These are phyloP conservation scores for Dalbergia oliveri DNA, from an alignment of 306 rosid species.

Conservation along the genomic window DNA sequence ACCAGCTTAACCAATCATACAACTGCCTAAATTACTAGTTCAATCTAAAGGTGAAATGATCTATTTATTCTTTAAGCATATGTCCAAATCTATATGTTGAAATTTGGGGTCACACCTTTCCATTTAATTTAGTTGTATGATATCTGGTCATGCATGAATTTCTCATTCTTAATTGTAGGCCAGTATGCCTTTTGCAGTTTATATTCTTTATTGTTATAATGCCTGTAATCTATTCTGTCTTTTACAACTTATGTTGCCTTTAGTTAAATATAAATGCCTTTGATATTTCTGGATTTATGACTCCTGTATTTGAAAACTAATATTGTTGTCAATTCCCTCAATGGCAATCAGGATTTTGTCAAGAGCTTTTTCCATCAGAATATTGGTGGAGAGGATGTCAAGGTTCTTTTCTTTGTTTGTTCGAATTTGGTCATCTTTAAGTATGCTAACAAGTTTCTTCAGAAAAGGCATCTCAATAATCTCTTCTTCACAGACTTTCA, in stretches of 20 bases:
- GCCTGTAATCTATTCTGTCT: background rate
- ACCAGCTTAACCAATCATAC: conserved; percentile 4
- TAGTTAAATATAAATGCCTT: conserved; percentile 14
- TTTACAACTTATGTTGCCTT: conserved; percentile 25
- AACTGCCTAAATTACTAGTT: conserved; percentile 5
- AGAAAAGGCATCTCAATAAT: conserved; percentile 34
- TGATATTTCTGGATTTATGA: background rate
- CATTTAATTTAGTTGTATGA: conserved; percentile 17
- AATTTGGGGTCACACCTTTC: background rate
- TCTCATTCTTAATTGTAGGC: conserved; percentile 20
- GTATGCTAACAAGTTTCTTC: conserved; percentile 21
- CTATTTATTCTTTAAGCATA: background rate
- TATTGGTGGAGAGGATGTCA: conserved; percentile 87
- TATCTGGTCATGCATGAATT: conserved; percentile 11
- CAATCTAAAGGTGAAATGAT: conserved; percentile 9
- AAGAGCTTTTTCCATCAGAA: conserved; percentile 72
- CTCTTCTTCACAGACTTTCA: conserved; percentile 58
- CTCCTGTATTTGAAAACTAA: conserved; percentile 41
- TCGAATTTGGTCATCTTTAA: conserved; percentile 25
- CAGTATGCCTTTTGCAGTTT: background rate
- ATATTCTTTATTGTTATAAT: background rate
- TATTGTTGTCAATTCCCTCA: conserved; percentile 34
- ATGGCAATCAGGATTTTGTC: conserved; percentile 71
- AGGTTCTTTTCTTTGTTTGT: conserved; percentile 65
- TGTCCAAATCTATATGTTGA: conserved; percentile 5